These are phyloP conservation scores for Trypanosoma boissoni DNA, from an alignment of 208 protist species.

Conservation along the genomic window DNA sequence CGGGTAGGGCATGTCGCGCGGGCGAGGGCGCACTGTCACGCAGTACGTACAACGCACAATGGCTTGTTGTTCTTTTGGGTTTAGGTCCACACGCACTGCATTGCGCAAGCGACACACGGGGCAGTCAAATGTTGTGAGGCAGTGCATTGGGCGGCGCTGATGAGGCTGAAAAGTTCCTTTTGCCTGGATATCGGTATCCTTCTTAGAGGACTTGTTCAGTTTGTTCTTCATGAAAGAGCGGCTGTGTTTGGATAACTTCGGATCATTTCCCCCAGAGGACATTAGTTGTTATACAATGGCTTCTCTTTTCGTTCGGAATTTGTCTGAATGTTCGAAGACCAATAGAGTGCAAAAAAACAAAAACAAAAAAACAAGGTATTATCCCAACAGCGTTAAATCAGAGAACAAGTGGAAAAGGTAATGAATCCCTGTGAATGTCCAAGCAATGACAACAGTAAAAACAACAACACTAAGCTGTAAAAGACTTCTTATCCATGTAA, in stretches of 20 bases:
- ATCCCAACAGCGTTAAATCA: too few relatives aligned
- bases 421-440: too few relatives aligned
- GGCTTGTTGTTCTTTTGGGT: conserved; percentile 41
- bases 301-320: too few relatives aligned
- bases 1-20: conserved; percentile 73
- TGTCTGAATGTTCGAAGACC: too few relatives aligned
- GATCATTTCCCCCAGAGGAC: neutral
- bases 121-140: conserved; percentile 74
- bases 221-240: conserved; percentile 33
- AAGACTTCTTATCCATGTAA: too few relatives aligned
- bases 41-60: conserved; percentile 75
- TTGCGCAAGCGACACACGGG: conserved; percentile 72
- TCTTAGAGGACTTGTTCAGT: conserved; percentile 28
- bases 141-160: conserved; percentile 57
- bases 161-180: conserved; percentile 23
- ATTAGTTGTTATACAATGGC: too few relatives aligned
- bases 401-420: too few relatives aligned
- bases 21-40: conserved; percentile 41
- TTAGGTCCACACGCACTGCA: conserved; percentile 60
- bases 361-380: too few relatives aligned
- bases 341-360: too few relatives aligned
- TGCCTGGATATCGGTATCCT: conserved; percentile 12
- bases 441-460: too few relatives aligned
- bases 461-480: too few relatives aligned
- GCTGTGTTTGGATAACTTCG: conserved; percentile 26